Evolutionary conservation across 805 yeast species (phyloP).

Genomic region (Candida chauliodis): DNA sequence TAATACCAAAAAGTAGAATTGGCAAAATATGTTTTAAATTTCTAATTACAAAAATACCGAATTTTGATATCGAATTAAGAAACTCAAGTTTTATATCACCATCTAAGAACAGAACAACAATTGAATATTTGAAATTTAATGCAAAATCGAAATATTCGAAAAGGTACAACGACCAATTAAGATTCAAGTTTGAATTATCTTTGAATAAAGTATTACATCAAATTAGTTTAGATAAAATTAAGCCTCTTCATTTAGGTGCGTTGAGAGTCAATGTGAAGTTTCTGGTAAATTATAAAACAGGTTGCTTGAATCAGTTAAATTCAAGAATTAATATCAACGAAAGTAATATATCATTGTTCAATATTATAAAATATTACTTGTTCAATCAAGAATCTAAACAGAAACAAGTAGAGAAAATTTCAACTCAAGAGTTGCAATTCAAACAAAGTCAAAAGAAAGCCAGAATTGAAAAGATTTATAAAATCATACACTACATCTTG

Average conservation of each 20-base stretch:
- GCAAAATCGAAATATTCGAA: constrained; percentile 18
- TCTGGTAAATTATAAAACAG: constrained; percentile 7
- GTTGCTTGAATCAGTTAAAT: constrained; percentile 4
- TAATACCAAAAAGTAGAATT: constrained; percentile 16
- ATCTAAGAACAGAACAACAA: constrained; percentile 7
- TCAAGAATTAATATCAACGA: constrained; percentile 9
- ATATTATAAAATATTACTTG: constrained; percentile 5
- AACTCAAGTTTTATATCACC: constrained; percentile 10
- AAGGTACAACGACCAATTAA: constrained; percentile 14
- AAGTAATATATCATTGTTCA: constrained; percentile 10
- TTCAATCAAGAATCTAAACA: constrained; percentile 1
- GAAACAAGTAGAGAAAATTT: background rate
- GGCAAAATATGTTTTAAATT: constrained; percentile 12
- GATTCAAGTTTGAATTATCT: constrained; percentile 14
- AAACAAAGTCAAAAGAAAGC: background rate
- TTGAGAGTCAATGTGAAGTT: constrained; percentile 3
- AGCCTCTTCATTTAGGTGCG: constrained; percentile 7
- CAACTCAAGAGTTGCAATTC: constrained; percentile 4
- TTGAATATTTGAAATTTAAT: constrained; percentile 21
- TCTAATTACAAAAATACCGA: constrained; percentile 18
- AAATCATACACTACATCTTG: constrained; percentile 19
- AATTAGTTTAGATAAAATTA: background rate
- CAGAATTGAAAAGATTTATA: constrained; percentile 14
- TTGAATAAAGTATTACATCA: constrained; percentile 10
- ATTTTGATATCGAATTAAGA: constrained; percentile 21